Conservation (phyloP, 2,329 filamentous ascomycete species). For the Plectosphaerella sp. region DNA sequence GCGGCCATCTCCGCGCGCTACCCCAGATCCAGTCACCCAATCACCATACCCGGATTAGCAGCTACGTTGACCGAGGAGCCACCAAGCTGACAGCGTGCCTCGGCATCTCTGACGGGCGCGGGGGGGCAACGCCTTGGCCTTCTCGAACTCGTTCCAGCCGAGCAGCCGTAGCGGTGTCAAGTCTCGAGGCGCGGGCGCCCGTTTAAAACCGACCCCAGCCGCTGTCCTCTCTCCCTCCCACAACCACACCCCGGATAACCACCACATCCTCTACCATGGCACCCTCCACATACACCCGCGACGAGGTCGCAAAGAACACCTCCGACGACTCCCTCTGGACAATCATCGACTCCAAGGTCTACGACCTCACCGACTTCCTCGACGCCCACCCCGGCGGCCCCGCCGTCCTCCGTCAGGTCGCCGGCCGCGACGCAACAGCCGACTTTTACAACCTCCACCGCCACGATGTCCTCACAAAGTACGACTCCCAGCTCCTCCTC, state of each 20-base stretch:
- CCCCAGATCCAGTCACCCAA: background rate
- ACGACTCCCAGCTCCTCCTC: conserved; percentile 63
- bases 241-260: background rate
- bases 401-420: conserved; percentile 74
- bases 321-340: conserved; percentile 74
- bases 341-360: conserved; percentile 82
- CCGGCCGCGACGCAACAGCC: conserved; percentile 73
- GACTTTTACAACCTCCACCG: conserved; percentile 91
- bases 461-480: conserved; percentile 83
- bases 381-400: conserved; percentile 82
- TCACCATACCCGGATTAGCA: background rate
- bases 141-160: background rate
- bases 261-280: conserved; percentile 20
- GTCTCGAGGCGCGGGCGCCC: no score
- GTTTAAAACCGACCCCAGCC: background rate
- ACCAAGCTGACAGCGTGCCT: no score
- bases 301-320: conserved; percentile 71
- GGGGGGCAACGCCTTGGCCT: no score
- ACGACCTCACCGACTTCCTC: conserved; percentile 80
- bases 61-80: no score
- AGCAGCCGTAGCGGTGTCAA: background rate
- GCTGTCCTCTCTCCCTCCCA: background rate
- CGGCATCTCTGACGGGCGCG: no score
- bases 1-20: background rate
- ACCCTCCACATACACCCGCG: conserved; percentile 48